Conservation (phyloP, 441 rosid genomes). For the Pelargonium australe region DNA sequence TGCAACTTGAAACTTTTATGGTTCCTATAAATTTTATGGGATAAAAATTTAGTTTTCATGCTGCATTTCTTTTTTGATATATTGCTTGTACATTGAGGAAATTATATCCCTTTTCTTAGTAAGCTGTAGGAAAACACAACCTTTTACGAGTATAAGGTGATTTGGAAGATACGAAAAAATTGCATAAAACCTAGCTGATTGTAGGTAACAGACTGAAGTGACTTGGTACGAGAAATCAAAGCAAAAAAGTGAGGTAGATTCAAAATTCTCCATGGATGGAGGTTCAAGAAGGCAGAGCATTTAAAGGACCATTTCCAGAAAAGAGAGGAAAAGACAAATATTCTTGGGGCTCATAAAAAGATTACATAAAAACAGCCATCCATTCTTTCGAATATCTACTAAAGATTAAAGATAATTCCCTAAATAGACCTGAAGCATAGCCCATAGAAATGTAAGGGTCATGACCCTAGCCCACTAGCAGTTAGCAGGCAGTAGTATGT, state of each 20-base stretch:
- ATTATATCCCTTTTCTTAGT: too few species aligned
- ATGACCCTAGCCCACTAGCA: neutral
- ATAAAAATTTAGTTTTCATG: neutral
- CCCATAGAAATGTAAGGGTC: neutral
- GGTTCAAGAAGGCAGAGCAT: neutral
- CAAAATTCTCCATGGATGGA: neutral
- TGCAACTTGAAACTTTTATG: slow-evolving; percentile 4
- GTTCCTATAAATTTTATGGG: neutral
- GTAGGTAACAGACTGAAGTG: too few species aligned
- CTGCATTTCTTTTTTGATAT: neutral
- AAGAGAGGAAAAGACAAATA: neutral
- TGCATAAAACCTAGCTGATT: too few species aligned
- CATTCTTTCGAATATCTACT: neutral
- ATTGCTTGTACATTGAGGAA: neutral
- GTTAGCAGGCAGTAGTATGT: neutral
- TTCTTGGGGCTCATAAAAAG: slow-evolving; percentile 8
- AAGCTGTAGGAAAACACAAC: too few species aligned
- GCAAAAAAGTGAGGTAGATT: neutral
- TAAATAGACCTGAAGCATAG: slow-evolving; percentile 1
- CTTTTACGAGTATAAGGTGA: too few species aligned
- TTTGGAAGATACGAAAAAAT: too few species aligned
- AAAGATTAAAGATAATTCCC: neutral
- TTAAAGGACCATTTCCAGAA: neutral
- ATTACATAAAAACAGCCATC: slow-evolving; percentile 6
- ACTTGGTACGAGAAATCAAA: too few species aligned